A percentile compares a stretch with the other conserved stretches of the same genome.
Conservation (phyloP, 179 eudicot species). For the Vitellaria paradoxa region DNA sequence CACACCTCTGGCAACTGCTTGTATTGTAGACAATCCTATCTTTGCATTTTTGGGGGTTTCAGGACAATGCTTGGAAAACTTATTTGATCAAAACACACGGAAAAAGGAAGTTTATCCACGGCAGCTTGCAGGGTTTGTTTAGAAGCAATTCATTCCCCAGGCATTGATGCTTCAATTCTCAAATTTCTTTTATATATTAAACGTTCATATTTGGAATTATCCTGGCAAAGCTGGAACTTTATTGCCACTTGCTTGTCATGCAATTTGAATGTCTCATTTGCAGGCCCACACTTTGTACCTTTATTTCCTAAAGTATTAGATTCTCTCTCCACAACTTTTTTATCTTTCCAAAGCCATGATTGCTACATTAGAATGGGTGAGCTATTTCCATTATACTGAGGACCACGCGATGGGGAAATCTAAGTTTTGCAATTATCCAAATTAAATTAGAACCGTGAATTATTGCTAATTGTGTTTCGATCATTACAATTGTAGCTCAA, state of each 20-base stretch:
- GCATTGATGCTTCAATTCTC: constrained; percentile 32
- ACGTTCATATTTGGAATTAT: not conserved
- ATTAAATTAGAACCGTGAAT: too few species aligned
- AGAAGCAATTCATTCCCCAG: constrained; percentile 87
- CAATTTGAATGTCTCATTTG: constrained; percentile 18
- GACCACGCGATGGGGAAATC: too few species aligned
- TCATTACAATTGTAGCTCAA: too few species aligned
- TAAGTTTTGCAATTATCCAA: too few species aligned
- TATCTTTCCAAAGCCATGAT: constrained; percentile 76
- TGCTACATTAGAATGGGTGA: constrained; percentile 93
- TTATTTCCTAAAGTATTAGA: constrained; percentile 74
- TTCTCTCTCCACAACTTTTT: constrained; percentile 73
- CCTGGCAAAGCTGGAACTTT: constrained; percentile 10
- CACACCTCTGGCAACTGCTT: constrained; percentile 38
- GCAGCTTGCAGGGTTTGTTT: constrained; percentile 93
- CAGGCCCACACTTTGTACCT: constrained; percentile 75
- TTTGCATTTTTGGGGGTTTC: constrained; percentile 58
- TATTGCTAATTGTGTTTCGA: too few species aligned
- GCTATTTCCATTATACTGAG: constrained; percentile 8
- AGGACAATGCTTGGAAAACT: constrained; percentile 96
- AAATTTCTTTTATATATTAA: not conserved
- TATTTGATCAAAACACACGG: constrained; percentile 68
- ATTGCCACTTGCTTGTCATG: not conserved
- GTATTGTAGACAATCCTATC: constrained; percentile 56
- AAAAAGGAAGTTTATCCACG: constrained; percentile 62